Conservation (phyloP, 2,329 filamentous ascomycete species). For the Pyricularia pennisetigena region DNA sequence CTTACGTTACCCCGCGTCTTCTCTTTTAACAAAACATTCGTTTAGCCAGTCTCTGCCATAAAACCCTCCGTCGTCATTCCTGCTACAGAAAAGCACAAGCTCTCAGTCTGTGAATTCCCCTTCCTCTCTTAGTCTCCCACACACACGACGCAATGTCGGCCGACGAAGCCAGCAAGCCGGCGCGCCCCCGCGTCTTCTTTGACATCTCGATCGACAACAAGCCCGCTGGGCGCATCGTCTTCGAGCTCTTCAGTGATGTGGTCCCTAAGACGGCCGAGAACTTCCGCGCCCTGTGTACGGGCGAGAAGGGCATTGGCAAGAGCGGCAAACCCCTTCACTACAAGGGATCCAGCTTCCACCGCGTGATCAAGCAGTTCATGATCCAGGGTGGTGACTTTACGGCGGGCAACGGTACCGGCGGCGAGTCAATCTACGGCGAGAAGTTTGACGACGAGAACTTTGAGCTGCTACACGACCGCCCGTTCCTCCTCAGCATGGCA, state of each 20-base stretch:
- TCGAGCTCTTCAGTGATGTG: constrained; percentile 69
- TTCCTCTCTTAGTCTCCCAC: not conserved
- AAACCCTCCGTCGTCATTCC: not conserved
- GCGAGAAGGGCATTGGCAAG: constrained; percentile 81
- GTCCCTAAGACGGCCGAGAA: constrained; percentile 95
- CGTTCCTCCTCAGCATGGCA: constrained; percentile 94
- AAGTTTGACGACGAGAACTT: constrained; percentile 99
- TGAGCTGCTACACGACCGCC: constrained; percentile 78
- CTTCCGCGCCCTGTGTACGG: constrained; percentile 89
- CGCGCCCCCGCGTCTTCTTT: constrained; percentile 78
- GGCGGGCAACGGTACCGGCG: constrained; percentile 84
- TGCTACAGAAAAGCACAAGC: not conserved
- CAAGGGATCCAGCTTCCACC: constrained; percentile 89
- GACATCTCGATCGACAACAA: constrained; percentile 76
- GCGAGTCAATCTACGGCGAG: constrained; percentile 93
- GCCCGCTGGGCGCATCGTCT: constrained; percentile 66
- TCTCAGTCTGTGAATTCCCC: not conserved
- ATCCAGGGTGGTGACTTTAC: constrained; percentile 98
- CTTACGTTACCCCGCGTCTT: not conserved
- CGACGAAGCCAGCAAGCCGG: constrained; percentile 34
- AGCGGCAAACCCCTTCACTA: constrained; percentile 80
- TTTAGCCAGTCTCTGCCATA: not conserved
- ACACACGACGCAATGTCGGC: constrained; percentile 23
- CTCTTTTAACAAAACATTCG: not conserved
- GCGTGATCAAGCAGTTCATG: constrained; percentile 98